A percentile compares a stretch with the other conserved stretches of the same genome.
Conservation (phyloP, 306 rosid genomes). For the Pterocarpus macrocarpus region DNA sequence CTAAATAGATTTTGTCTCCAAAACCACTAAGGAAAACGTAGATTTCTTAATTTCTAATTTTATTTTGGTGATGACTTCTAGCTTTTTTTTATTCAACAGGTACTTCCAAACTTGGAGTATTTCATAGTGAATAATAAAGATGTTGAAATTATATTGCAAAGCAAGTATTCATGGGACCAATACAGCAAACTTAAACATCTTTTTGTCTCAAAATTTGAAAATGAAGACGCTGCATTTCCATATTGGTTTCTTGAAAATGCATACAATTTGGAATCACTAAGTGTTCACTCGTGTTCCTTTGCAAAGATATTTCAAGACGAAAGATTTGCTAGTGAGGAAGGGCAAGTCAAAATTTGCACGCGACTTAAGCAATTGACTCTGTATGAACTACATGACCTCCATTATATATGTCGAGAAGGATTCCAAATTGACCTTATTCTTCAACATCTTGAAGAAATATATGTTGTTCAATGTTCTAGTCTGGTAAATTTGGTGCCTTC, state of each 20-base stretch:
- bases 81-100: not conserved
- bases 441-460: not conserved
- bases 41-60: no score
- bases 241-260: no score
- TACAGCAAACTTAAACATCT: not conserved
- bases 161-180: not conserved
- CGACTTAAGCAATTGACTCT: not conserved
- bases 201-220: not conserved
- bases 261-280: no score
- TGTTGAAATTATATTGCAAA: not conserved
- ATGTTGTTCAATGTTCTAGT: not conserved
- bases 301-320: not conserved
- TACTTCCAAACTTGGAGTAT: not conserved
- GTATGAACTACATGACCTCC: no score
- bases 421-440: not conserved
- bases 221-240: constrained; percentile 14
- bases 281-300: no score
- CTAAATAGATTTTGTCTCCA: no score
- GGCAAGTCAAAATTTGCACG: not conserved
- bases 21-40: not conserved
- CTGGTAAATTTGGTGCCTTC: constrained; percentile 18
- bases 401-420: not conserved
- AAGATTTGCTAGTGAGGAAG: not conserved
- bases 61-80: no score
- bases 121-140: not conserved